phyloP scores from a whole-genome alignment of 2,329 filamentous ascomycete species.

The Exserohilum rostratum region DNA sequence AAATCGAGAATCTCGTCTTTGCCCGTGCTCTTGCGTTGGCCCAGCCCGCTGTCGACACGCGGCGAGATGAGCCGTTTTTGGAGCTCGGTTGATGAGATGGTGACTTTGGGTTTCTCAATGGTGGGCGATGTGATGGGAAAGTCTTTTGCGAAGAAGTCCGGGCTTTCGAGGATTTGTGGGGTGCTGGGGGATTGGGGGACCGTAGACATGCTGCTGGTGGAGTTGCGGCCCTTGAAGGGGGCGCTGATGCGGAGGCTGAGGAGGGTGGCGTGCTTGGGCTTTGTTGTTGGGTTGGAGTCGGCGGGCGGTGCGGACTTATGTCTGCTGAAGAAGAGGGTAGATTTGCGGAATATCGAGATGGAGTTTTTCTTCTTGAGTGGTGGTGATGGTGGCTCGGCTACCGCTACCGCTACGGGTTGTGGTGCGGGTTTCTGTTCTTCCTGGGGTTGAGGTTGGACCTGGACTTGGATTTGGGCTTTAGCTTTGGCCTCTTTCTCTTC shows the following conservation, averaged over 20 bases:
- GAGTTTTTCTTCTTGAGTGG: not conserved
- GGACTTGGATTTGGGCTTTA: not conserved
- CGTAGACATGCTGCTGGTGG: not conserved
- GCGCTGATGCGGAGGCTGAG: slow-evolving; percentile 23
- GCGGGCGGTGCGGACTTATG: slow-evolving; percentile 1
- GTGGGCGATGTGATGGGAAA: not conserved
- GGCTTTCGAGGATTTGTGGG: slow-evolving; percentile 4
- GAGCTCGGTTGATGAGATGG: not conserved
- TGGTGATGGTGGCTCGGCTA: slow-evolving; percentile 4
- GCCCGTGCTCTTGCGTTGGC: not conserved
- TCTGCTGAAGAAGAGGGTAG: slow-evolving; percentile 15
- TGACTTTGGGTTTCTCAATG: not conserved
- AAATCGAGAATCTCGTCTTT: not conserved
- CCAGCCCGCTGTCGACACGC: slow-evolving; percentile 3
- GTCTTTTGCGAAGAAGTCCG: slow-evolving; percentile 7
- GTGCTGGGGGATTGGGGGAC: not conserved
- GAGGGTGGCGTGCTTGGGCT: slow-evolving; percentile 20
- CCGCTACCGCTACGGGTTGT: not conserved
- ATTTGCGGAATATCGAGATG: slow-evolving; percentile 14
- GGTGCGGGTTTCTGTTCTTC: slow-evolving; percentile 3
- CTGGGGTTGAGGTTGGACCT: not conserved
- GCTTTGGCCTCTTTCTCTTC: not conserved
- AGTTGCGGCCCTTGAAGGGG: slow-evolving; percentile 2
- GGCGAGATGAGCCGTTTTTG: slow-evolving; percentile 6
- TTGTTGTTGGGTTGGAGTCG: slow-evolving; percentile 2